Conservation (phyloP, 441 rosid species). For the Brassica balearica region DNA sequence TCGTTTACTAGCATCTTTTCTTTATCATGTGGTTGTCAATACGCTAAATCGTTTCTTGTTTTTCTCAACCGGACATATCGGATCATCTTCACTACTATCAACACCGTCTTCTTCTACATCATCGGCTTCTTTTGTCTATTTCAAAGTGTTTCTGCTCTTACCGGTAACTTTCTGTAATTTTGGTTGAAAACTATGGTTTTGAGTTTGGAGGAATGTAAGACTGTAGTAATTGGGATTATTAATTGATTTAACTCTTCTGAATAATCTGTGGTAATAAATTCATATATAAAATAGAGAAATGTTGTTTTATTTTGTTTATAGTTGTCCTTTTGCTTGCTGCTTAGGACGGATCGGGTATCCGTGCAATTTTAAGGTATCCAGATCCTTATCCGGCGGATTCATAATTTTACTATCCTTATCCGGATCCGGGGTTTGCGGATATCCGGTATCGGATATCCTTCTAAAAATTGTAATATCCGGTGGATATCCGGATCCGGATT, state of each 20-base stretch:
- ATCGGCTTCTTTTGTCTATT: constrained; percentile 3
- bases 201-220: background rate
- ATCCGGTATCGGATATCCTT: too few species aligned
- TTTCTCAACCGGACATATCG: background rate
- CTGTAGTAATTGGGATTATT: background rate
- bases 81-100: background rate
- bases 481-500: too few species aligned
- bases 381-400: too few species aligned
- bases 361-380: too few species aligned
- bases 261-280: background rate
- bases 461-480: too few species aligned
- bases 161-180: background rate
- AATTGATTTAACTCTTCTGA: background rate
- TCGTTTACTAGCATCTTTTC: constrained; percentile 13
- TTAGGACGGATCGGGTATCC: too few species aligned
- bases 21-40: constrained; percentile 32
- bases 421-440: too few species aligned
- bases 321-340: background rate
- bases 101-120: background rate
- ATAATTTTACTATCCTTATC: too few species aligned
- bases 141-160: background rate
- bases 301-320: background rate
- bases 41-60: background rate
- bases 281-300: constrained; percentile 1
- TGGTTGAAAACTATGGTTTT: constrained; percentile 1